Base-by-base conservation (phyloP, 257 asterid genomes). In the Thymus quinquecostatus region DNA sequence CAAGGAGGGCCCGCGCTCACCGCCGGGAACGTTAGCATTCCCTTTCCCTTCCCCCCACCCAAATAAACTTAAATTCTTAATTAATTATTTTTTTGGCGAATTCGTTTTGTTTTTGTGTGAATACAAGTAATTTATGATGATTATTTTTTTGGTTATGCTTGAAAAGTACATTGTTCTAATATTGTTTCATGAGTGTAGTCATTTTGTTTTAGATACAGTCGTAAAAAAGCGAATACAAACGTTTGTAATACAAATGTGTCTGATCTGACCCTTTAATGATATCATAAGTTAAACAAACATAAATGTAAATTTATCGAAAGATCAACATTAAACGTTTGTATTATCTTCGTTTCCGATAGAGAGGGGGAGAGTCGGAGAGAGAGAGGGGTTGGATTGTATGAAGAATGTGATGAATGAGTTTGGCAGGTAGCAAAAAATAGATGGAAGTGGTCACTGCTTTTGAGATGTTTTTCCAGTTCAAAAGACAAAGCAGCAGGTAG, bases 1-100 rank as follows among this genome's bases (percentile, higher is more conserved):
- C 86, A 14, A 77, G 83, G 47, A 85, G 74, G 77, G 79, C 82
- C 73, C 95, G 92, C 75, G 68, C 65, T 62, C 87, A 84, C 66
- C 92, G 80, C 53, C 87, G 79, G 14, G 75, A 78, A 63, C 68
- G 6, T n/a, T 14, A 53, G 21, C 55, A 1, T 1, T 5, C 1
- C 55, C 55, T 2, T 21, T 0, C 54, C 54, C 21, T 21, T 2
- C 49, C 49, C 54, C 54, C 21, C 54, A 2, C 49, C 49, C 41
- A 38, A 72, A 45, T 72, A 66, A 43, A 43, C 60, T 64, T 33
- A 58, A 56, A 70, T 66, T 72, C 73, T 77, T 67, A n/a, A 56
- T 5, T 44, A 38, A 38, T 2, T 38, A 38, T 0, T 59, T 65
- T 11, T 29, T 72, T 14, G 2, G n/a, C n/a, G 50, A 30, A n/a